A percentile compares a stretch with the other conserved stretches of the same genome.
These are phyloP conservation scores for Pilobolus umbonatus DNA, from an alignment of 192 early-diverging fungal species.

Conservation along the genomic window DNA sequence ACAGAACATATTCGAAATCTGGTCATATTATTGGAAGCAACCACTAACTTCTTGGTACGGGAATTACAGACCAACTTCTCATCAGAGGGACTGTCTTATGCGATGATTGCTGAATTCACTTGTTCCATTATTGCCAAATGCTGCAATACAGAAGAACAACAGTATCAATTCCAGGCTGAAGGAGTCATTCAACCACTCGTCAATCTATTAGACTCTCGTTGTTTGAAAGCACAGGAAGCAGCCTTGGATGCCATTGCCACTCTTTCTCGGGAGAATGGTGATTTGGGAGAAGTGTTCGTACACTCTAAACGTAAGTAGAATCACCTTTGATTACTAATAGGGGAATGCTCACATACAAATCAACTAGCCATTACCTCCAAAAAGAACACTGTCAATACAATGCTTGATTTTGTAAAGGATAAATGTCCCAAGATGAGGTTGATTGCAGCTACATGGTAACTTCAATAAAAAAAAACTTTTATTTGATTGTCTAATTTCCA, in stretches of 20 bases:
- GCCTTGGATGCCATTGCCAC: conserved; percentile 71
- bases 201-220: conserved; percentile 48
- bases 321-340: too few species aligned
- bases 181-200: conserved; percentile 57
- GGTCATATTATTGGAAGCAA: conserved; percentile 43
- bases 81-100: conserved; percentile 14
- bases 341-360: too few species aligned
- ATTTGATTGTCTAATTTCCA: not conserved
- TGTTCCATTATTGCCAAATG: conserved; percentile 60
- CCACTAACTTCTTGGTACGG: conserved; percentile 3
- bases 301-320: conserved; percentile 37
- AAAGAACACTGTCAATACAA: conserved; percentile 27
- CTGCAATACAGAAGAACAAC: conserved; percentile 55
- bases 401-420: conserved; percentile 64
- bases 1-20: conserved; percentile 41
- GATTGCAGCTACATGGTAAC: conserved; percentile 63
- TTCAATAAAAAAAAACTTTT: not conserved
- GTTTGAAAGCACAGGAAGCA: conserved; percentile 68
- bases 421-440: conserved; percentile 64
- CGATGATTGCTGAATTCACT: conserved; percentile 59
- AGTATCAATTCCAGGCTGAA: conserved; percentile 48
- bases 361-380: conserved; percentile 1
- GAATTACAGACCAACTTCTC: conserved; percentile 14
- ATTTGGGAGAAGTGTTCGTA: conserved; percentile 48
- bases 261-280: conserved; percentile 56